These are phyloP conservation scores for Spongiforma sp. DNA, from an alignment of 1,284 basidiomycete species.

Conservation along the genomic window DNA sequence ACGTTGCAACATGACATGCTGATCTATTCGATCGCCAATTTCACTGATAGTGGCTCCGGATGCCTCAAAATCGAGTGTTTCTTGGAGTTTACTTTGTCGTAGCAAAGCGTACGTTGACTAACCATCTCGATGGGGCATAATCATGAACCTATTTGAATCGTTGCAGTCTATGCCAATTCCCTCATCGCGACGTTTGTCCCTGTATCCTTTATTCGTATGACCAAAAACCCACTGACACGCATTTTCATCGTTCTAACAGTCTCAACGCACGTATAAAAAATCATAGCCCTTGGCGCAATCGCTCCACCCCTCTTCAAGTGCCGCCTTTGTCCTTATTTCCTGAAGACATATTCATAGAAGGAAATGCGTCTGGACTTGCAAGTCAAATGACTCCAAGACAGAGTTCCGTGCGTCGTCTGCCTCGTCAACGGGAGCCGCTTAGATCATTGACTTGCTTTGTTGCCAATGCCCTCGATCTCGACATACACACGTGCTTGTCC, in stretches of 20 bases:
- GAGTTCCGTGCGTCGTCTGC: slow-evolving; percentile 12
- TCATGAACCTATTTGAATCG: neutral
- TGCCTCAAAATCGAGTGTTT: slow-evolving; percentile 47
- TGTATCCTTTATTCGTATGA: neutral
- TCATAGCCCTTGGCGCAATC: neutral
- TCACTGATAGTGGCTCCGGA: slow-evolving; percentile 45
- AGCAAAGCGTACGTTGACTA: slow-evolving; percentile 44
- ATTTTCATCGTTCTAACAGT: slow-evolving; percentile 8
- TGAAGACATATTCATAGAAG: neutral
- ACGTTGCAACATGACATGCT: neutral
- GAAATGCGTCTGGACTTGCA: neutral
- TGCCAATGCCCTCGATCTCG: too few relatives aligned
- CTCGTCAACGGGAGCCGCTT: neutral
- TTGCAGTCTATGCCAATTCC: slow-evolving; percentile 33
- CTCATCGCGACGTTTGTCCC: slow-evolving; percentile 29
- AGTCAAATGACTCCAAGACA: neutral
- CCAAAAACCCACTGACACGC: neutral
- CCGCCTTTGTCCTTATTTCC: slow-evolving; percentile 7
- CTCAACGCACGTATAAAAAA: slow-evolving; percentile 25
- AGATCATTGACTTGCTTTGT: neutral
- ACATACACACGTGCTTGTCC: too few relatives aligned
- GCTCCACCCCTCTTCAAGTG: neutral
- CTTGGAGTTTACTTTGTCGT: slow-evolving; percentile 53
- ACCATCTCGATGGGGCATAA: neutral
- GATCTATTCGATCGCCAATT: neutral